These are phyloP conservation scores for Lactuca sativa DNA, from an alignment of 129 eudicot genomes.

Conservation along the genomic window DNA sequence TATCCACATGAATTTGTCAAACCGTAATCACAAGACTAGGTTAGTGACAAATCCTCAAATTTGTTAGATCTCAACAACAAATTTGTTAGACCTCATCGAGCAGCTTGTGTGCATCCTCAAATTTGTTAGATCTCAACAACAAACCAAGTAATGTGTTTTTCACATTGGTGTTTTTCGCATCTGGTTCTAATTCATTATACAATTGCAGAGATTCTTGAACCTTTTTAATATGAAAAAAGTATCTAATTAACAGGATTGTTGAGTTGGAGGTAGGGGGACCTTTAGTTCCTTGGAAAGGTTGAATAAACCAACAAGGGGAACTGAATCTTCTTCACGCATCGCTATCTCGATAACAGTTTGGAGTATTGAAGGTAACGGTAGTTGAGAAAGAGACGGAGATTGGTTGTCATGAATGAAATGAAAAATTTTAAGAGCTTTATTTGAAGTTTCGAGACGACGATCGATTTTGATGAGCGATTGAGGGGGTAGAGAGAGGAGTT, in stretches of 20 bases:
- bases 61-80: too few species aligned
- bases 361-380: conserved; percentile 37
- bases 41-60: too few species aligned
- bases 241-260: conserved; percentile 42
- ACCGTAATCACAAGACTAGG: too few species aligned
- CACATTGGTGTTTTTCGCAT: conserved; percentile 25
- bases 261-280: conserved; percentile 43
- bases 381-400: conserved; percentile 14
- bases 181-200: conserved; percentile 42
- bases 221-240: conserved; percentile 40
- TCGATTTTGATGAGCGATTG: conserved; percentile 48
- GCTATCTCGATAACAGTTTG: conserved; percentile 64
- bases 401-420: conserved; percentile 38
- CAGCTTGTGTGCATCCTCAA: conserved; percentile 56
- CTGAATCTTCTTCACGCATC: conserved; percentile 31
- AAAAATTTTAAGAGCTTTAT: conserved; percentile 59
- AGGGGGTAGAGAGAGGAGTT: conserved; percentile 42
- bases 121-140: conserved; percentile 32
- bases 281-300: conserved; percentile 42
- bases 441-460: conserved; percentile 44
- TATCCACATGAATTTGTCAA: too few species aligned
- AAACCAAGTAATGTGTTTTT: conserved; percentile 30
- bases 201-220: conserved; percentile 36
- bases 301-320: conserved; percentile 24
- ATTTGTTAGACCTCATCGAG: too few species aligned